phyloP scores from a whole-genome alignment of 1,284 basidiomycete species.

The Lentinula novae-zelandiae region DNA sequence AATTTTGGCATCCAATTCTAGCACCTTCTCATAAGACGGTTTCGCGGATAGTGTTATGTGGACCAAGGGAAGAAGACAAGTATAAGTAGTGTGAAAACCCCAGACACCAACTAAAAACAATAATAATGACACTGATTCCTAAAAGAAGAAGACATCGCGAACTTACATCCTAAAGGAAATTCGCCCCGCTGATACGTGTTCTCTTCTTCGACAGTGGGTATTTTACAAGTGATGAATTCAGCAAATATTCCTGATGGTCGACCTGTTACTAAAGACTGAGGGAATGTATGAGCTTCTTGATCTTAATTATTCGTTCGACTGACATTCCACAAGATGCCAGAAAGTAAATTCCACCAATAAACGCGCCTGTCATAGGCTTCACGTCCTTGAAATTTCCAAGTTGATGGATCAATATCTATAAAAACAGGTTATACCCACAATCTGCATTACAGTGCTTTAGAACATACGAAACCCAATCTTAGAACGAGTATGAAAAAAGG shows the following conservation, averaged over 20 bases:
- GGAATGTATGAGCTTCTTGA: conserved; percentile 4
- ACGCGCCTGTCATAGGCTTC: conserved; percentile 50
- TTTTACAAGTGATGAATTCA: conserved; percentile 36
- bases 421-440: conserved; percentile 6
- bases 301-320: neutral
- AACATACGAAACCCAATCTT: conserved; percentile 50
- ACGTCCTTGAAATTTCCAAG: conserved; percentile 45
- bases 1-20: conserved; percentile 44
- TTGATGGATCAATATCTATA: conserved; percentile 50
- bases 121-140: neutral
- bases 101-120: conserved; percentile 39
- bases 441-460: neutral
- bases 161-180: conserved; percentile 41
- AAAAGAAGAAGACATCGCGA: neutral
- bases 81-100: conserved; percentile 36
- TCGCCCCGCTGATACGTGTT: conserved; percentile 36
- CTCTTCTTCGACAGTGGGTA: conserved; percentile 44
- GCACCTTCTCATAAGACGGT: conserved; percentile 37
- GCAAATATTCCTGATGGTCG: conserved; percentile 41
- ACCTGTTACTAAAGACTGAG: conserved; percentile 47
- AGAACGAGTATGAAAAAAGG: neutral
- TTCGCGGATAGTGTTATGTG: conserved; percentile 36
- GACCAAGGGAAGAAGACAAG: conserved; percentile 42
- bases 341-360: conserved; percentile 53
- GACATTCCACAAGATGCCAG: conserved; percentile 44